These are phyloP conservation scores for Hymenoscyphus albidus DNA, from an alignment of 2,329 filamentous ascomycete species.

Conservation along the genomic window DNA sequence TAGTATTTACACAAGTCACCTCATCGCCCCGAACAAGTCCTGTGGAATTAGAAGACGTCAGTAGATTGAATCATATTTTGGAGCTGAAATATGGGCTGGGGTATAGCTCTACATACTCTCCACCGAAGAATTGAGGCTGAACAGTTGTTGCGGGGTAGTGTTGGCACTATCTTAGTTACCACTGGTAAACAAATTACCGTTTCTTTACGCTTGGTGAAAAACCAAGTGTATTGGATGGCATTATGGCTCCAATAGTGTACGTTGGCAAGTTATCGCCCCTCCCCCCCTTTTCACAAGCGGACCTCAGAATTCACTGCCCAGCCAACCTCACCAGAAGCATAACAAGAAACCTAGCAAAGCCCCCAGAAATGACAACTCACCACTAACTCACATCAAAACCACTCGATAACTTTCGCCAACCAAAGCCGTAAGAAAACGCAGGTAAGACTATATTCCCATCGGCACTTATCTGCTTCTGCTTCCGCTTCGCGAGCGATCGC, in stretches of 20 bases:
- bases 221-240: too few relatives aligned
- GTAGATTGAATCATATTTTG: background rate
- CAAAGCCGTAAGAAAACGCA: background rate
- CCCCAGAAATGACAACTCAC: background rate
- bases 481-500: background rate
- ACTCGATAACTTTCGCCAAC: background rate
- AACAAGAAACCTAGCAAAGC: background rate
- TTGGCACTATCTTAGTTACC: background rate
- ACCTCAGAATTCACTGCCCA: background rate
- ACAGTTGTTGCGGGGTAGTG: background rate
- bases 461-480: conserved; percentile 1
- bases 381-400: background rate
- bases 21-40: background rate
- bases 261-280: background rate
- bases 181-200: too few relatives aligned
- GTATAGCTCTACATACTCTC: background rate
- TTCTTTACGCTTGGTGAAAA: too few relatives aligned
- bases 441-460: background rate
- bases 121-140: too few relatives aligned
- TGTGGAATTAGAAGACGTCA: background rate
- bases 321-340: background rate
- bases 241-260: too few relatives aligned
- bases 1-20: too few relatives aligned
- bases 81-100: background rate
- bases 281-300: background rate